phyloP scores from a whole-genome alignment of 2,329 filamentous ascomycete genomes.

The Monosporascus cannonballus region DNA sequence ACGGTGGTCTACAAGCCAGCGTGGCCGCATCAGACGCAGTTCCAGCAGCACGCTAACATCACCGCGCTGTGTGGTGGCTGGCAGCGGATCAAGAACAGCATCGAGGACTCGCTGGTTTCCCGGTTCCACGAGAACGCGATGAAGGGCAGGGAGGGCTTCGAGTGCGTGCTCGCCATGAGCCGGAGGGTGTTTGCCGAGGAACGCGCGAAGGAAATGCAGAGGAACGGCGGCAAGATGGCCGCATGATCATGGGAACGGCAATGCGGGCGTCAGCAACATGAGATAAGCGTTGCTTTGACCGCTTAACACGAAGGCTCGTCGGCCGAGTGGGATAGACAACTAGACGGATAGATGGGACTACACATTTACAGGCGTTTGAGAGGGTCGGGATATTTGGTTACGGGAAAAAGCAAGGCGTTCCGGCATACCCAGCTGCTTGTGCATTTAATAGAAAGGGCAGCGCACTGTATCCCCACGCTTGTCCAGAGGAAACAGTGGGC shows the following conservation, averaged over 20 bases:
- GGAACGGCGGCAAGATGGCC: conserved; percentile 24
- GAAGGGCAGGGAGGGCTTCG: conserved; percentile 90
- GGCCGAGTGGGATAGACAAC: conserved; percentile 7
- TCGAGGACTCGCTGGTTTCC: conserved; percentile 86
- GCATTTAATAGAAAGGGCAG: conserved; percentile 2
- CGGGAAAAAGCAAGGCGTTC: conserved; percentile 27
- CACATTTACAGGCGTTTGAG: conserved; percentile 18
- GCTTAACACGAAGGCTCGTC: too few relatives aligned
- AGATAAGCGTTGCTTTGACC: too few relatives aligned
- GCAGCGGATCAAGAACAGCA: conserved; percentile 94
- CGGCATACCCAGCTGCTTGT: conserved; percentile 22
- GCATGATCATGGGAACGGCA: conserved; percentile 6
- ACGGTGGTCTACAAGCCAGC: conserved; percentile 78
- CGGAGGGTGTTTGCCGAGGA: conserved; percentile 88
- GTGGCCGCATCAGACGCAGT: conserved; percentile 60
- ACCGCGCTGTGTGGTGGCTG: conserved; percentile 93
- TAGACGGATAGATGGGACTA: conserved; percentile 1
- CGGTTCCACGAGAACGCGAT: conserved; percentile 87
- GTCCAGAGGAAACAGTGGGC: not conserved
- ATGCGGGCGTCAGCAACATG: too few relatives aligned
- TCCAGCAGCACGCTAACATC: conserved; percentile 85
- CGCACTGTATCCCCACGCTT: not conserved
- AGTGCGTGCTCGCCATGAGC: conserved; percentile 90
- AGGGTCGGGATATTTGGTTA: conserved; percentile 4
- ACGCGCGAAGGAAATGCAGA: conserved; percentile 53